phyloP scores from a whole-genome alignment of 2,329 filamentous ascomycete species.

The Trichoderma atroviride region DNA sequence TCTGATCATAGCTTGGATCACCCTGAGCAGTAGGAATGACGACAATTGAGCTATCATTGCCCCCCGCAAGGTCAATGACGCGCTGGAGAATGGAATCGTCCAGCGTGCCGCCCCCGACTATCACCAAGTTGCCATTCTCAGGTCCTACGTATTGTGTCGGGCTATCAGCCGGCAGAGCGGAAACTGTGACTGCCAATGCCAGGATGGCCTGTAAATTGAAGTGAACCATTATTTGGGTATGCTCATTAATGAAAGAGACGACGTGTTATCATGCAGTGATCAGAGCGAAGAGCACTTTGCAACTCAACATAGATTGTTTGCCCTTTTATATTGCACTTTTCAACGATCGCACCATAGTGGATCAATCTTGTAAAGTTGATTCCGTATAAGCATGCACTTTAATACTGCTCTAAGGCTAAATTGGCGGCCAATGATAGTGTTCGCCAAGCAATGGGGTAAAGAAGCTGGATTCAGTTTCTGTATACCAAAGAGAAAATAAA shows the following conservation, averaged over 20 bases:
- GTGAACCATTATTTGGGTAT: not conserved
- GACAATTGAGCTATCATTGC: constrained; percentile 12
- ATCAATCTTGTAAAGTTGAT: constrained; percentile 17
- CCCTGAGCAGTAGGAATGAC: constrained; percentile 17
- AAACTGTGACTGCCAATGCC: not conserved
- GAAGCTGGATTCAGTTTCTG: not conserved
- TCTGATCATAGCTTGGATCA: constrained; percentile 11
- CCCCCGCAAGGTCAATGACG: constrained; percentile 12
- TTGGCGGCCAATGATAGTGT: not conserved
- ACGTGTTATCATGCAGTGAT: not conserved
- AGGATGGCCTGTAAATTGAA: not conserved
- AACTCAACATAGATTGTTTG: too few species aligned
- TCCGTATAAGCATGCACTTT: not conserved
- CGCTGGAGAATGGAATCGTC: constrained; percentile 12
- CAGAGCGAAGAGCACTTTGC: too few species aligned
- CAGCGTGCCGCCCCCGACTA: constrained; percentile 10
- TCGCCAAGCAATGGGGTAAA: not conserved
- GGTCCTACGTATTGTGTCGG: constrained; percentile 5
- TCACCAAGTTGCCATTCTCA: constrained; percentile 18
- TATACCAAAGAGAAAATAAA: not conserved
- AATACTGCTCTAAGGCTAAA: not conserved
- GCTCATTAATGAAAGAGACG: not conserved
- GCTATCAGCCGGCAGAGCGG: not conserved
- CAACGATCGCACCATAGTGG: constrained; percentile 10
- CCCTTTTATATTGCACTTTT: not conserved